phyloP scores from a whole-genome alignment of 2,329 filamentous ascomycete species.

The Plectosphaerella plurivora region DNA sequence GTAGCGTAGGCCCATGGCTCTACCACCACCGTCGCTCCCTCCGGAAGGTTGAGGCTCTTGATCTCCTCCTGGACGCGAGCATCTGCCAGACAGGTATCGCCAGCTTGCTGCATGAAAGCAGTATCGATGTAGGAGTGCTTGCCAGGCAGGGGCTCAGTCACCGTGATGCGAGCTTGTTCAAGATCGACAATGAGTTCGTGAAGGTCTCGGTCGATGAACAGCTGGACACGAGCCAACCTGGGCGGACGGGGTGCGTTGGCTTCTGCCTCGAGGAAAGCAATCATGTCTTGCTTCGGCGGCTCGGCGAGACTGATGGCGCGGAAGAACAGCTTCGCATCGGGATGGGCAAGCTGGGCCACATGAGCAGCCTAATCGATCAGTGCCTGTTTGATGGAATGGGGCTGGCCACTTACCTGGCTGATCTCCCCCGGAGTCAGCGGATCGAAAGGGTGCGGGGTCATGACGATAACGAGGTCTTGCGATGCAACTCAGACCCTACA shows the following conservation, averaged over 20 bases:
- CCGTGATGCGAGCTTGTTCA: conserved; percentile 2
- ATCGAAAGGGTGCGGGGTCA: conserved; percentile 7
- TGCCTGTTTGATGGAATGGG: background rate
- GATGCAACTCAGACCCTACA: too few species aligned
- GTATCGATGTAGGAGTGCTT: conserved; percentile 42
- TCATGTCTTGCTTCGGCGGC: conserved; percentile 36
- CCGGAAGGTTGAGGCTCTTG: conserved; percentile 34
- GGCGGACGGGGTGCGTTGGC: conserved; percentile 14
- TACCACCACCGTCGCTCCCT: conserved; percentile 37
- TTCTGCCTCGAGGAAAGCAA: conserved; percentile 31
- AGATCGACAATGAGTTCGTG: conserved; percentile 17
- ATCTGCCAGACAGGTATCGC: conserved; percentile 40
- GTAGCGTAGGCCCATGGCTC: conserved; percentile 54
- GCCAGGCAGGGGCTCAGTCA: conserved; percentile 28
- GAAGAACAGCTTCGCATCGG: conserved; percentile 24
- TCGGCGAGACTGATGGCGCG: conserved; percentile 40
- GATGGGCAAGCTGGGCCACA: conserved; percentile 1
- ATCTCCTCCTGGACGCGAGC: conserved; percentile 37
- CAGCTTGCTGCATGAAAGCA: conserved; percentile 41
- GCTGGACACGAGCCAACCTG: conserved; percentile 29
- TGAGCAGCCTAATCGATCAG: conserved; percentile 3
- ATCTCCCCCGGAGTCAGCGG: conserved; percentile 8
- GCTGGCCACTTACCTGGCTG: conserved; percentile 3
- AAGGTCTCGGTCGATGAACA: conserved; percentile 14
- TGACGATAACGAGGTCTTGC: background rate